Conservation (phyloP, 73 alveolate genomes). For the Symbiodinium natans region DNA sequence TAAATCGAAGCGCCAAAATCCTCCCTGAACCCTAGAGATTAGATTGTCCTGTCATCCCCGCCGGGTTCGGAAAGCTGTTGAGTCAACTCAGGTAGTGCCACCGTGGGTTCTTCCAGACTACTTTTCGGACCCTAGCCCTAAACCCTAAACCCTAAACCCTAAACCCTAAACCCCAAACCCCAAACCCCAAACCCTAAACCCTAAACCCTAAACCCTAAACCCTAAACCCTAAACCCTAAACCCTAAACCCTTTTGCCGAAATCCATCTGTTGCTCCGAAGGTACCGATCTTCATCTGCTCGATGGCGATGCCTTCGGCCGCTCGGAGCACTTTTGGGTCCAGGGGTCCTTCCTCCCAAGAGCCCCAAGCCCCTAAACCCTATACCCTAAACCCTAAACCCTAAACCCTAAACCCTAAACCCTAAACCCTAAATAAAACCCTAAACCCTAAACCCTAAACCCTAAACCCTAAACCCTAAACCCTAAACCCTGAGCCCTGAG, state of each 20-base stretch:
- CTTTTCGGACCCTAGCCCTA: background rate
- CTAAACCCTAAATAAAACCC: background rate
- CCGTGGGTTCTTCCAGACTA: no score
- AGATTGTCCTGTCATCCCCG: no score
- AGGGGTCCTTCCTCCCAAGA: background rate
- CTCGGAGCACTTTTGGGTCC: no score
- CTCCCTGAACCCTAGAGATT: background rate
- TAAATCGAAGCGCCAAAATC: no score
- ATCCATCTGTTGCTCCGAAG: background rate
- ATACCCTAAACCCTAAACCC: background rate
- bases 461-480: background rate
- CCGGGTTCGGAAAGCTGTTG: no score
- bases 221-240: no score
- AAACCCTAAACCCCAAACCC: no score
- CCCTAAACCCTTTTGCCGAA: no score
- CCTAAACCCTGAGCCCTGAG: background rate
- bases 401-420: background rate
- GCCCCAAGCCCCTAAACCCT: background rate
- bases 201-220: no score
- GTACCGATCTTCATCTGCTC: conserved; percentile 93
- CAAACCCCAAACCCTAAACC: background rate
- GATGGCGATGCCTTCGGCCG: conserved; percentile 81
- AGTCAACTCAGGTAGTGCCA: no score
- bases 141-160: no score
- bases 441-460: background rate